These are phyloP conservation scores for Prosopis cineraria DNA, from an alignment of 306 rosid species.

Conservation along the genomic window DNA sequence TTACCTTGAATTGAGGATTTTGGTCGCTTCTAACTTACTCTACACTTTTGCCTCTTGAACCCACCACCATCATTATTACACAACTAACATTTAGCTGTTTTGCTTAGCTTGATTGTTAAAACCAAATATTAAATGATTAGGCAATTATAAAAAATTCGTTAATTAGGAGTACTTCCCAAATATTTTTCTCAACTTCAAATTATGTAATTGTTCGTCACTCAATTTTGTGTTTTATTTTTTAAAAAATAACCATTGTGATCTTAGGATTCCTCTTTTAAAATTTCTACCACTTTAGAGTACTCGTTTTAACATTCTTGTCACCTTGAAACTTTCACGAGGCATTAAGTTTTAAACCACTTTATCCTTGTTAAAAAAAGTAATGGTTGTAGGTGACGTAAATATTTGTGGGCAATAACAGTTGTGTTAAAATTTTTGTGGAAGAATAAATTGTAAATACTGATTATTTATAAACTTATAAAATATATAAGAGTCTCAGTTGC, in stretches of 20 bases:
- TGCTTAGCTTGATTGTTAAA: neutral
- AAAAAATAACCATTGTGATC: neutral
- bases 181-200: neutral
- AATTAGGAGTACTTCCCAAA: neutral
- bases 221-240: neutral
- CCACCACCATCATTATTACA: neutral
- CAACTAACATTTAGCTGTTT: neutral
- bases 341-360: neutral
- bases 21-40: slow-evolving; percentile 39
- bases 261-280: neutral
- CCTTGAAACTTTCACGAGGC: neutral
- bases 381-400: too few relatives aligned
- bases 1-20: slow-evolving; percentile 46
- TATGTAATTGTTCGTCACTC: neutral
- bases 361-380: too few relatives aligned
- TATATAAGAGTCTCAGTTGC: too few relatives aligned
- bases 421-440: too few relatives aligned
- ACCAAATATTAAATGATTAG: neutral
- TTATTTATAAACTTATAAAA: too few relatives aligned
- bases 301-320: neutral
- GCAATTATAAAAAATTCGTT: neutral
- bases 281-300: neutral
- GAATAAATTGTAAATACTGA: too few relatives aligned
- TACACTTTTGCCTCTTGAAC: neutral
- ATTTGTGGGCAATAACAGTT: too few relatives aligned